These are phyloP conservation scores for Thalassiosira sp. DNA, from an alignment of 352 stramenopile genomes.

Conservation along the genomic window DNA sequence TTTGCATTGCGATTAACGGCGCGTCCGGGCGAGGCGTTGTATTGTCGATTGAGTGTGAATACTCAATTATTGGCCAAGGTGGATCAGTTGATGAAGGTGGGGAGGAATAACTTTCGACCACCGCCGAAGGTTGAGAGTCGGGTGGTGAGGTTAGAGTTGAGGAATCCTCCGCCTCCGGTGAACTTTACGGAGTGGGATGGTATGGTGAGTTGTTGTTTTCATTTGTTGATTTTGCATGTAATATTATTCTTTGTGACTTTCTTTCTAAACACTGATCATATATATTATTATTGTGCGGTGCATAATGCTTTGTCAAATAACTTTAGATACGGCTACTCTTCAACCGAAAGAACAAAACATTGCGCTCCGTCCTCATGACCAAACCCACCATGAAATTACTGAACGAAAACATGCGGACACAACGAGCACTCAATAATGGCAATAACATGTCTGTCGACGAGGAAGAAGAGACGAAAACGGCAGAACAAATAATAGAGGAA, in stretches of 20 bases:
- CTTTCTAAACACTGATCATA: too few species aligned
- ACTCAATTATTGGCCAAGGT: slow-evolving; percentile 98
- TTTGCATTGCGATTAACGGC: slow-evolving; percentile 98
- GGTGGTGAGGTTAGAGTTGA: slow-evolving; percentile 91
- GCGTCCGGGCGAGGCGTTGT: slow-evolving; percentile 94
- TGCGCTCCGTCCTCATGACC: slow-evolving; percentile 94
- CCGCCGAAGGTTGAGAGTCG: slow-evolving; percentile 88
- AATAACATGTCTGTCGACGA: too few species aligned
- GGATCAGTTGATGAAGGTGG: slow-evolving; percentile 96
- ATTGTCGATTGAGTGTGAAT: slow-evolving; percentile 98
- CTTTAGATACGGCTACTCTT: slow-evolving; percentile 92
- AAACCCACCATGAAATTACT: slow-evolving; percentile 95
- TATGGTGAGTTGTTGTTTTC: slow-evolving; percentile 95
- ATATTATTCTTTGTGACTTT: too few species aligned
- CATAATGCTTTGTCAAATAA: too few species aligned
- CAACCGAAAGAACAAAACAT: slow-evolving; percentile 99
- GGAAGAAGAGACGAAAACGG: slow-evolving; percentile 30
- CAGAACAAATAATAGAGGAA: slow-evolving; percentile 93
- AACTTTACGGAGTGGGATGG: slow-evolving; percentile 99
- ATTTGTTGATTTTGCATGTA: not conserved
- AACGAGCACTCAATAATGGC: slow-evolving; percentile 89
- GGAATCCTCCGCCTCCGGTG: slow-evolving; percentile 96
- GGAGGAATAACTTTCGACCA: slow-evolving; percentile 99
- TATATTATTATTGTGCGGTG: too few species aligned
- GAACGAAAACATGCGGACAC: slow-evolving; percentile 95